Evolutionary conservation across 768 basidiomycete species (phyloP).

Genomic region (Saitozyma sp.): DNA sequence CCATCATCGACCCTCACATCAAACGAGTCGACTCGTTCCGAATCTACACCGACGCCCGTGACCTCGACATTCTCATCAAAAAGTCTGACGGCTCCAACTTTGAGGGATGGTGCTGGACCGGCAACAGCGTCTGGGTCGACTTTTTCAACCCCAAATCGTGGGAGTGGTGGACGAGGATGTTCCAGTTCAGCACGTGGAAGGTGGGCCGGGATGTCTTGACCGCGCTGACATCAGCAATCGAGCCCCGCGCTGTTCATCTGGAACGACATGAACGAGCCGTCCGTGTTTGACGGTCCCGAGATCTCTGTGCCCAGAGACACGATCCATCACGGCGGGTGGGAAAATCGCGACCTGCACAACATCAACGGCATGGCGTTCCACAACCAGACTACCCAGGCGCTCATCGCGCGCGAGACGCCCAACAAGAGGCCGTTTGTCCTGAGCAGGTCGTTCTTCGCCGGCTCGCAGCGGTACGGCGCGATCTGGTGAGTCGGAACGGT

Average conservation of each 20-base stretch:
- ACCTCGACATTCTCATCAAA: conserved; percentile 79
- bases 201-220: conserved; percentile 40
- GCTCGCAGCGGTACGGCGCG: conserved; percentile 91
- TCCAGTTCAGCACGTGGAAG: conserved; percentile 62
- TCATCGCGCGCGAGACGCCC: conserved; percentile 70
- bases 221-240: conserved; percentile 53
- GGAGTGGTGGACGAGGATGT: conserved; percentile 87
- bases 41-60: conserved; percentile 78
- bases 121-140: conserved; percentile 94
- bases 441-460: conserved; percentile 90
- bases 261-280: conserved; percentile 99
- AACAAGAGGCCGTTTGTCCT: conserved; percentile 90
- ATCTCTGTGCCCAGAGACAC: conserved; percentile 77
- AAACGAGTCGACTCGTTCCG: conserved; percentile 79
- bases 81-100: conserved; percentile 71
- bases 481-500: conserved; percentile 65
- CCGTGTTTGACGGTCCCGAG: conserved; percentile 98
- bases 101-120: conserved; percentile 99
- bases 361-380: conserved; percentile 94
- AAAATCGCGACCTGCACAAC: conserved; percentile 95
- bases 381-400: conserved; percentile 77
- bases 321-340: conserved; percentile 92
- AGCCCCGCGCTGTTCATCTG: conserved; percentile 86
- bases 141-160: conserved; percentile 89
- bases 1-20: conserved; percentile 94